Evolutionary conservation across 2,329 filamentous ascomycete genomes (phyloP).

Genomic region (Davidsoniella eucalypti): DNA sequence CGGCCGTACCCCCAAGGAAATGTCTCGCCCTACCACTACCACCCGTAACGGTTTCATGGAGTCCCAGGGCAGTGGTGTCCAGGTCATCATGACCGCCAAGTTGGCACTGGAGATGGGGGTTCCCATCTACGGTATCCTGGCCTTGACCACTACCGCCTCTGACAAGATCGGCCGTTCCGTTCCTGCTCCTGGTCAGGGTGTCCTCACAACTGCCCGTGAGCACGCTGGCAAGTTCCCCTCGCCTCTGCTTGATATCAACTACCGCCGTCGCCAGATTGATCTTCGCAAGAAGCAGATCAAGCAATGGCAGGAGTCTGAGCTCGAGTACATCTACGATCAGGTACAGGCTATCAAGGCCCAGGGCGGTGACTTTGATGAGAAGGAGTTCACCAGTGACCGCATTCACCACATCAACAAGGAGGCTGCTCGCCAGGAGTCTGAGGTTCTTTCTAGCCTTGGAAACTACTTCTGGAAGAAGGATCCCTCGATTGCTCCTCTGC

Average conservation of each 20-base stretch:
- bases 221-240: conserved; percentile 83
- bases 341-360: conserved; percentile 78
- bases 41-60: conserved; percentile 99
- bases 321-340: conserved; percentile 86
- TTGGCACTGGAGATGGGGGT: conserved; percentile 97
- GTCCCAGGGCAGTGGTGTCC: conserved; percentile 94
- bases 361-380: conserved; percentile 54
- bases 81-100: conserved; percentile 95
- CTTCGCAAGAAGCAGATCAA: conserved; percentile 87
- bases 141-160: conserved; percentile 84
- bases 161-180: conserved; percentile 99
- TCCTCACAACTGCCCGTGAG: conserved; percentile 88
- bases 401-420: conserved; percentile 72
- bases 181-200: conserved; percentile 89
- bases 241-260: conserved; percentile 91
- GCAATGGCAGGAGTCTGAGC: conserved; percentile 89
- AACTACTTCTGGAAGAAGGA: conserved; percentile 99
- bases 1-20: conserved; percentile 86
- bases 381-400: conserved; percentile 74
- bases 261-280: conserved; percentile 87
- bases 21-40: conserved; percentile 94
- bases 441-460: conserved; percentile 79
- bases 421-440: conserved; percentile 78
- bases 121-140: conserved; percentile 88
- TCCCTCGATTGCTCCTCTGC: conserved; percentile 79